These are phyloP conservation scores for Fennellomyces sp. DNA, from an alignment of 371 early-diverging fungal species.

Conservation along the genomic window DNA sequence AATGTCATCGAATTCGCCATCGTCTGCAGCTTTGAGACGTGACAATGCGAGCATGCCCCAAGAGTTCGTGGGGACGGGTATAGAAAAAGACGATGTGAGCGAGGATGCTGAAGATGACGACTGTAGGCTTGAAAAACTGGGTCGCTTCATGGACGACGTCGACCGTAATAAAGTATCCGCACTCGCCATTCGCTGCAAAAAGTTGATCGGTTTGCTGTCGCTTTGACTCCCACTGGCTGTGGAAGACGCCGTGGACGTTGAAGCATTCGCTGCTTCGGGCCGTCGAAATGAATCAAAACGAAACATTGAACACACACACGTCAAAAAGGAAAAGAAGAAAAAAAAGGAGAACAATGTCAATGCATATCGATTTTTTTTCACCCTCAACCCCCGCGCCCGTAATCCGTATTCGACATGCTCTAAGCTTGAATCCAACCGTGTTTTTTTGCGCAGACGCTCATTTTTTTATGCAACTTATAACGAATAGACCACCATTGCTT, in stretches of 20 bases:
- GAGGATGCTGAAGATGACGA: slow-evolving; percentile 22
- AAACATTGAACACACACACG: no score
- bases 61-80: slow-evolving; percentile 53
- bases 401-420: no score
- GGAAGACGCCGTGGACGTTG: slow-evolving; percentile 1
- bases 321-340: no score
- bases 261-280: slow-evolving; percentile 1
- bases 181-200: slow-evolving; percentile 36
- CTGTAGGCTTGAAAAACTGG: slow-evolving; percentile 25
- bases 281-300: slow-evolving; percentile 33
- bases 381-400: no score
- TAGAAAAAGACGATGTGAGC: slow-evolving; percentile 35
- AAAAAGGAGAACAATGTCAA: no score
- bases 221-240: not conserved
- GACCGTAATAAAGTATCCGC: slow-evolving; percentile 22
- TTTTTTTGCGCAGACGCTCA: no score
- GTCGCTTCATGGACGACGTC: slow-evolving; percentile 12
- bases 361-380: no score
- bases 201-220: slow-evolving; percentile 9
- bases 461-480: no score
- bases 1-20: slow-evolving; percentile 44
- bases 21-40: slow-evolving; percentile 31
- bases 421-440: no score
- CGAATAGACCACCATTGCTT: no score
- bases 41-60: slow-evolving; percentile 51